These are phyloP conservation scores for Herpetospermum pedunculosum DNA, from an alignment of 306 rosid species.

Conservation along the genomic window DNA sequence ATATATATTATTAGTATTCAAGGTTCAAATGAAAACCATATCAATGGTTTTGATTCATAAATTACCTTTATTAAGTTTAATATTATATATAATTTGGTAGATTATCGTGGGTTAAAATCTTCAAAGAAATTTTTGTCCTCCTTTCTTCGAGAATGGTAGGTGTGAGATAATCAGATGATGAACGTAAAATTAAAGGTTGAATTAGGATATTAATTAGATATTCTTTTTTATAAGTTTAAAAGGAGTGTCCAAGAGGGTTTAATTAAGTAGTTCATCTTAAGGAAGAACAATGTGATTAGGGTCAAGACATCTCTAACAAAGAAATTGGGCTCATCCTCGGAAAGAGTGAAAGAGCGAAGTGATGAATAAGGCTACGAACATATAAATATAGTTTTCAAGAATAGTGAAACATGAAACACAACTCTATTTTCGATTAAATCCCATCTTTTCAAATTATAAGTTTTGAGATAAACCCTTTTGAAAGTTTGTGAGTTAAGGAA, in stretches of 20 bases:
- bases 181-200: neutral
- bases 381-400: too few relatives aligned
- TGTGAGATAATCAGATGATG: neutral
- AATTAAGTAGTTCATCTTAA: neutral
- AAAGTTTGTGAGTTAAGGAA: neutral
- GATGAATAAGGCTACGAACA: too few relatives aligned
- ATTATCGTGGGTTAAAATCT: neutral
- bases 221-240: neutral
- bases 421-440: too few relatives aligned
- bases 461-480: too few relatives aligned
- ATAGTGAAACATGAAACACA: too few relatives aligned
- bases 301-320: too few relatives aligned
- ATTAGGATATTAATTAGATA: neutral
- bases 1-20: neutral
- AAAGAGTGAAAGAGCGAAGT: too few relatives aligned
- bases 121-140: neutral
- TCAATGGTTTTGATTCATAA: neutral
- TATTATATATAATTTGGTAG: neutral
- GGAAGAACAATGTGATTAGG: neutral
- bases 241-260: neutral
- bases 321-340: too few relatives aligned
- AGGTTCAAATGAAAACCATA: neutral
- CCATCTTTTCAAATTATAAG: too few relatives aligned
- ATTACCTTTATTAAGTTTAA: too few relatives aligned
- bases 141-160: neutral